Evolutionary conservation across 1,284 basidiomycete genomes (phyloP), one percentile per base, ranked within the genome.

Genomic region (Ustilago bromivora): DNA sequence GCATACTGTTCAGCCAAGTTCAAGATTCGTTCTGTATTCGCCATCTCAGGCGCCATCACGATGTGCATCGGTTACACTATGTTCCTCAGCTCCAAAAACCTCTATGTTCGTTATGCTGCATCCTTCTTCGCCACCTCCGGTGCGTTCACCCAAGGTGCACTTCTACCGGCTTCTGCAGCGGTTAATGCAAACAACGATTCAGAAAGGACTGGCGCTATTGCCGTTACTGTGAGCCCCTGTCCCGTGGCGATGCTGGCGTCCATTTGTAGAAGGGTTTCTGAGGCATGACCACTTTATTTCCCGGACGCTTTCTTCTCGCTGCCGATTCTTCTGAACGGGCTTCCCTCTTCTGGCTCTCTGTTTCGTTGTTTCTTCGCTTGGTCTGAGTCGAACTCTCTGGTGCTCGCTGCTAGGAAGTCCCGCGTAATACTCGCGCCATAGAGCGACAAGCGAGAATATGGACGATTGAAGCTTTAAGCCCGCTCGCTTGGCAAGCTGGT

Each of bases 1-100:
- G 76, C 84, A 17, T 85, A 81, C 66, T n/a, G 75, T 1, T 78
- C 86, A 9, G 84, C 78, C 75, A 86, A 85, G 77, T 79, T 77
- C n/a, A 76, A 78, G 41, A 66, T 76, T 9, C 81, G 83, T 36
- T 73, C 83, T 8, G 46, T 85, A 13, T 84, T 76, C 69, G 77
- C 82, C 58, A 60, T 86, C 41, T 41, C 69, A 23, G 78, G 71
- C 0, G 78, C 82, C 2, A 73, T 83, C 1, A 59, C 86, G 19
- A 85, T 86, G 80, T 73, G 84, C 10, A 65, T 82, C 11, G 82
- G 85, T 4, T 86, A 85, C 65, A 63, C 78, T 61, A 83, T 84
- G 72, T 80, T 82, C 71, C 59, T 86, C 2, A 80, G 74, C 19
- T 66, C 65, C 74, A 38, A 35, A 31, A 63, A 82, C 40, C 62